Base-by-base conservation (phyloP, 768 basidiomycete genomes). In the Lactarius indigo region DNA sequence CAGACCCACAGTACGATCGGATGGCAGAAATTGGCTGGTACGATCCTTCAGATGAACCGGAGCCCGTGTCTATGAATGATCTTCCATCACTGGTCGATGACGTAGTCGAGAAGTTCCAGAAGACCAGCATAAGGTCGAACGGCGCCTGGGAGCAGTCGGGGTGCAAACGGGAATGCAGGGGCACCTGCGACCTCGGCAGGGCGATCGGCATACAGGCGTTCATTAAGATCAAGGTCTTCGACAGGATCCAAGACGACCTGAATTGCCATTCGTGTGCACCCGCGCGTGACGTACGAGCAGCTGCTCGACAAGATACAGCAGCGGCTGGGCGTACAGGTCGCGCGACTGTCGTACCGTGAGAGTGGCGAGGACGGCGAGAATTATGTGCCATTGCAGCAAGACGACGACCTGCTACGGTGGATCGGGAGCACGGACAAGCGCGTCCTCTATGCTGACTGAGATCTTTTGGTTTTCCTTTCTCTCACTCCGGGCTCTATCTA, bases 151-250 rank as follows among this genome's bases (percentile, higher is more conserved):
- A 82, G 87, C 23, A 84, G 84, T 28, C 87, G 88, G 23, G 82
- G 83, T 23, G 86, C 89, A 33, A 80, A 78, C 28, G 82, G 84
- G 4, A 75, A 73, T 35, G 72, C 85, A 61, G 90, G 86, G 72
- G 84, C 80, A 35, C 90, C 91, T 13, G 82, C 87, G 26, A 89
- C 93, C 71, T 93, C 91, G 58, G 85, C 88, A 20, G 84, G 84
- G 83, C 56, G 91, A 91, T 68, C 86, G 87, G 8, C 88, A 92
- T 73, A 87, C 87, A n/a, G 17, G 91, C 96, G 26, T 98, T 95
- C 78, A 84, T 98, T 71, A 99, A 98, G 80, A 97, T 99, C 79
- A 99, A 99, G 79, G 94, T 99, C 55, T 97, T 97, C 75, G 92
- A 97, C 78, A 86, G 92, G 44, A 83, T 89, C 64, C 89, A 94